phyloP scores from a whole-genome alignment of 345 rosid genomes.

The Carallia pectinifolia region DNA sequence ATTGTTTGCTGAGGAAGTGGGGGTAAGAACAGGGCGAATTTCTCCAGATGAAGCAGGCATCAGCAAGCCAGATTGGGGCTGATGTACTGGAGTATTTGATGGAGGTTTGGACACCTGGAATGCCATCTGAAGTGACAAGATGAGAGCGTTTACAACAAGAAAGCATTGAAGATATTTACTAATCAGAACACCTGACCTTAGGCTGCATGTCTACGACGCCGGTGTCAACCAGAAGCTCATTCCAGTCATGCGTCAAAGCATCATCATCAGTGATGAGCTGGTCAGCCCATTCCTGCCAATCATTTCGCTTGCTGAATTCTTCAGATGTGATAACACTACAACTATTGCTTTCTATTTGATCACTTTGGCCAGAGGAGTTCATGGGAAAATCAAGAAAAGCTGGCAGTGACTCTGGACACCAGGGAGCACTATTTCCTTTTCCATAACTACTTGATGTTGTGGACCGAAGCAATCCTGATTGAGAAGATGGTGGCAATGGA shows the following conservation, averaged over 20 bases:
- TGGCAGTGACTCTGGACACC: constrained; percentile 53
- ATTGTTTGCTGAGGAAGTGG: constrained; percentile 51
- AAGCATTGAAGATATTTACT: constrained; percentile 7
- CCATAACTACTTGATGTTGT: constrained; percentile 34
- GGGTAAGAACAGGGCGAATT: constrained; percentile 40
- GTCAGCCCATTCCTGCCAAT: constrained; percentile 89
- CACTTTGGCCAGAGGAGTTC: constrained; percentile 39
- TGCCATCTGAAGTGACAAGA: constrained; percentile 47
- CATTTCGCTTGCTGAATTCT: constrained; percentile 48
- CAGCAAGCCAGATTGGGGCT: constrained; percentile 40
- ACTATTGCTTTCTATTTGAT: constrained; percentile 49
- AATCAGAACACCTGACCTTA: constrained; percentile 45
- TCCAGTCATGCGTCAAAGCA: constrained; percentile 51
- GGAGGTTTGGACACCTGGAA: constrained; percentile 48
- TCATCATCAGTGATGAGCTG: constrained; percentile 73
- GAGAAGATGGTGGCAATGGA: constrained; percentile 32
- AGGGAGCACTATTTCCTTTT: constrained; percentile 51
- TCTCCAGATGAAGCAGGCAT: constrained; percentile 59
- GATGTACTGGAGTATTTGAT: constrained; percentile 35
- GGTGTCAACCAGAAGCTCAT: constrained; percentile 58
- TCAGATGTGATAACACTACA: constrained; percentile 44
- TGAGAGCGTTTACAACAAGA: constrained; percentile 9
- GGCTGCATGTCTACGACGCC: constrained; percentile 46
- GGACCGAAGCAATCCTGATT: constrained; percentile 41
- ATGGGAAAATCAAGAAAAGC: constrained; percentile 52